phyloP scores from a whole-genome alignment of 164 flowering plant species.

The Houttuynia cordata region DNA sequence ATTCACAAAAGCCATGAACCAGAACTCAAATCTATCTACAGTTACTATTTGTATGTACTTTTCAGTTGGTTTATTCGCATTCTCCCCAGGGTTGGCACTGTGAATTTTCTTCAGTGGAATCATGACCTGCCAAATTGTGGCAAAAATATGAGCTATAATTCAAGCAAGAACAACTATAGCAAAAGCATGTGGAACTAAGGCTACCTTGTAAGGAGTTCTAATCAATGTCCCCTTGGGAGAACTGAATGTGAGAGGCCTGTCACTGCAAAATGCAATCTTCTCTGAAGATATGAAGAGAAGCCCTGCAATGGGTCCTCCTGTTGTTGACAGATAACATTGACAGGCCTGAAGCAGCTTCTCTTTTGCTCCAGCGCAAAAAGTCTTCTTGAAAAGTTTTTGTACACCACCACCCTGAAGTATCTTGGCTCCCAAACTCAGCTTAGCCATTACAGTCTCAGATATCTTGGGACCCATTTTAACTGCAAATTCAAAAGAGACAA shows the following conservation, averaged over 20 bases:
- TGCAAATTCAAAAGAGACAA: constrained; percentile 6
- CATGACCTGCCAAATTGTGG: constrained; percentile 21
- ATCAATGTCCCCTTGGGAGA: constrained; percentile 17
- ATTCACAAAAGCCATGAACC: constrained; percentile 47
- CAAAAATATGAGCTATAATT: not conserved
- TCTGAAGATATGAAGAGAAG: constrained; percentile 38
- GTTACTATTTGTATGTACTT: constrained; percentile 40
- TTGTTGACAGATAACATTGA: constrained; percentile 42
- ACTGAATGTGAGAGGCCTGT: constrained; percentile 26
- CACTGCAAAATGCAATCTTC: constrained; percentile 39
- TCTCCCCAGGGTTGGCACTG: constrained; percentile 22
- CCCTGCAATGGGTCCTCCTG: constrained; percentile 51
- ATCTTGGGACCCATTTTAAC: constrained; percentile 35
- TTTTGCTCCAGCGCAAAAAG: constrained; percentile 24
- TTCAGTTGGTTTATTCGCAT: constrained; percentile 23
- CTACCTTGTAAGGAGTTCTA: constrained; percentile 40
- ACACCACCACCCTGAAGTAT: constrained; percentile 35
- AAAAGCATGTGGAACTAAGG: not conserved
- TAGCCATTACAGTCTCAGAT: constrained; percentile 32
- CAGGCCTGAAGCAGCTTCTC: constrained; percentile 37
- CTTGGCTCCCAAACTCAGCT: constrained; percentile 35
- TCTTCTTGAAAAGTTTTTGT: constrained; percentile 25
- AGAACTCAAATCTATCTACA: constrained; percentile 35
- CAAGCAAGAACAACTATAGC: too few species aligned
- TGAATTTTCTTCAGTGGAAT: constrained; percentile 32